Base-by-base conservation (phyloP, 1,139 yeast genomes). In the Yamadazyma friedrichii region DNA sequence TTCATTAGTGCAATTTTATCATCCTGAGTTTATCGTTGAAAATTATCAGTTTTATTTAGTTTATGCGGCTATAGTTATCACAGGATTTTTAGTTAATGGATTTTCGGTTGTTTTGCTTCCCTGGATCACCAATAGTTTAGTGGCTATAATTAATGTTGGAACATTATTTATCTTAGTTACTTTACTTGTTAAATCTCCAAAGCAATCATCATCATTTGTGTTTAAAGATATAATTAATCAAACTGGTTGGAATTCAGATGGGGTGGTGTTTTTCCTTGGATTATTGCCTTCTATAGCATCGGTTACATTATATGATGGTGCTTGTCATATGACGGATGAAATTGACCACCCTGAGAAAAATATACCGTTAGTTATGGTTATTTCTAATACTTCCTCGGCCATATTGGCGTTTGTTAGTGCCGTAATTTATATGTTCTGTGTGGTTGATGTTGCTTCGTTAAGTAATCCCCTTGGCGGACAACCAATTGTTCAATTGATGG, bases 1-100 rank as follows among this genome's bases (percentile, higher is more conserved):
- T 33, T 62, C 78, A 1, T 60, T 75, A 41, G 76, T 76, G 6
- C 57, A 66, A 26, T 39, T 61, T 13, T 58, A 55, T 44, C 52
- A 58, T 35, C 58, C 60, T 2, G 52, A 46, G 16, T 61, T 51
- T 41, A 50, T 46, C 4, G 53, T 62, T 6, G 38, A 53, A 22
- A 46, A 47, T 33, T 62, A 61, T 59, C 64, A 61, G 41, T 48
- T 46, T 32, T 61, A 57, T 44, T 41, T 60, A 22, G 39, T 56
- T 2, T 61, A 57, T 38, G 40, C 45, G 13, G 58, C 54, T 2
- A 45, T 56, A 9, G 27, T 51, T 9, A 11, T 55, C 3, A 31
- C 39, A 31, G 59, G 59, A 2, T 53, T 43, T 32, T 26, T 46
- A 1, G 25, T 60, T n/a, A 61, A 62, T 45, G 56, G 51, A 2